Percentiles rank a stretch among this genome's conserved stretches.
These are phyloP conservation scores for Candida pseudoglaebosa DNA, from an alignment of 805 yeast genomes.

Conservation along the genomic window DNA sequence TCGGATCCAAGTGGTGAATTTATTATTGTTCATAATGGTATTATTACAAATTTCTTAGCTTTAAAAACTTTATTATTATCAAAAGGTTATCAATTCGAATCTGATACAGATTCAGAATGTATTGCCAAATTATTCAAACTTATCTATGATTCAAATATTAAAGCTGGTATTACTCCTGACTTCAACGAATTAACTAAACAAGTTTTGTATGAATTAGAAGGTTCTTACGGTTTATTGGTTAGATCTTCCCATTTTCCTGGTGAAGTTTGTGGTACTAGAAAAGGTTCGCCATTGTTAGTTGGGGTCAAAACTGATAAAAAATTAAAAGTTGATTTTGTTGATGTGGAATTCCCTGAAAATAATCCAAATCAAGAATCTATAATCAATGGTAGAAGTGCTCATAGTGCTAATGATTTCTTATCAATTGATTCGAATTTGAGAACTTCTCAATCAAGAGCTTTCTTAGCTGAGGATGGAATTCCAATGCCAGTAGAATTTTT, in stretches of 20 bases:
- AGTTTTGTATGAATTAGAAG: conserved; percentile 89
- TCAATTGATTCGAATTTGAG: conserved; percentile 63
- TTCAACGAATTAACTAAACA: conserved; percentile 90
- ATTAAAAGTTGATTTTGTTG: conserved; percentile 96
- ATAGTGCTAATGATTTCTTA: conserved; percentile 26
- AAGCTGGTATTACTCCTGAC: conserved; percentile 76
- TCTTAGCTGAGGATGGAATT: conserved; percentile 86
- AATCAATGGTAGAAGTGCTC: conserved; percentile 20
- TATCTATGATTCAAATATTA: conserved; percentile 70
- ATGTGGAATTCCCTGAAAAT: conserved; percentile 87
- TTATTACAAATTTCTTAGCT: conserved; percentile 92
- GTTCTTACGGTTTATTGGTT: conserved; percentile 94
- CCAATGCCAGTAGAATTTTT: conserved; percentile 95
- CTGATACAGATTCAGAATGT: conserved; percentile 97
- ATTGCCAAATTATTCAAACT: conserved; percentile 94
- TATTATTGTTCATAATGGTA: conserved; percentile 95
- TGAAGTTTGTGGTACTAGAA: conserved; percentile 94
- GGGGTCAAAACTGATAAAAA: conserved; percentile 97
- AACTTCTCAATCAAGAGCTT: conserved; percentile 94
- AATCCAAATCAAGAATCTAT: conserved; percentile 13
- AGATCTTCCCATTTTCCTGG: conserved; percentile 91
- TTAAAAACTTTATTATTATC: conserved; percentile 74
- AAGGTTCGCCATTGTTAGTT: conserved; percentile 94
- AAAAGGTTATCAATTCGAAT: conserved; percentile 80
- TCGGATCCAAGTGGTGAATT: conserved; percentile 83